Evolutionary conservation across 23 red algal genomes (phyloP), one percentile per base, ranked within the genome.

Genomic region (Chondrus crispus): DNA sequence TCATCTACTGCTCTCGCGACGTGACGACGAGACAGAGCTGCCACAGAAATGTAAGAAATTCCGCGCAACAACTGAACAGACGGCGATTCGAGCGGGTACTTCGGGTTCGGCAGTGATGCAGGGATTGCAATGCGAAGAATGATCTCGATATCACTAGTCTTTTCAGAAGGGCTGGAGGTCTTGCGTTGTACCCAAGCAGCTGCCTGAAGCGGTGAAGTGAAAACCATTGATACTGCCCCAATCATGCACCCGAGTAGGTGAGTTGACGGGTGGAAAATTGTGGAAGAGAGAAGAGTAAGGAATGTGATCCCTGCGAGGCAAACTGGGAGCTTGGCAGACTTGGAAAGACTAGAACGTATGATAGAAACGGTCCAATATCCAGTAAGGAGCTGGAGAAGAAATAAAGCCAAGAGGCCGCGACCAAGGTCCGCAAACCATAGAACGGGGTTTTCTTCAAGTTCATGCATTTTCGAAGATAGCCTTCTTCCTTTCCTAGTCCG

Each of bases 81-180:
- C 1, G 82, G 82, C 14, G 58, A 57, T 62, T 86, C 82, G 22
- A 62, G 43, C 30, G 24, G 62, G 51, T 68, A 40, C n/a, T 62
- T 55, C 9, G 47, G 33, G 10, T 55, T 69, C 46, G 82, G 82
- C 10, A 86, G 45, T 71, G 82, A 55, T 40, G 82, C 62, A 7
- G 82, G 82, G 18, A 86, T 62, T 7, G 82, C 82, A 47, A 86
- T 86, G n/a, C 82, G 40, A 57, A 86, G 50, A 86, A 86, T 86
- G 40, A 62, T 70, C 18, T 58, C 54, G 16, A 68, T 55, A 43
- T 13, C 40, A 42, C 48, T 46, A 14, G 62, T 36, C 37, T 63
- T 63, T 22, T 32, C 26, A 19, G 7, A 32, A 19, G 60, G 60
- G 62, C 50, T 24, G 5, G 30, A 33, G 43, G 41, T 30, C 26